Conservation (phyloP, 2,329 filamentous ascomycete genomes). For the Ceratocystis cubensis region DNA sequence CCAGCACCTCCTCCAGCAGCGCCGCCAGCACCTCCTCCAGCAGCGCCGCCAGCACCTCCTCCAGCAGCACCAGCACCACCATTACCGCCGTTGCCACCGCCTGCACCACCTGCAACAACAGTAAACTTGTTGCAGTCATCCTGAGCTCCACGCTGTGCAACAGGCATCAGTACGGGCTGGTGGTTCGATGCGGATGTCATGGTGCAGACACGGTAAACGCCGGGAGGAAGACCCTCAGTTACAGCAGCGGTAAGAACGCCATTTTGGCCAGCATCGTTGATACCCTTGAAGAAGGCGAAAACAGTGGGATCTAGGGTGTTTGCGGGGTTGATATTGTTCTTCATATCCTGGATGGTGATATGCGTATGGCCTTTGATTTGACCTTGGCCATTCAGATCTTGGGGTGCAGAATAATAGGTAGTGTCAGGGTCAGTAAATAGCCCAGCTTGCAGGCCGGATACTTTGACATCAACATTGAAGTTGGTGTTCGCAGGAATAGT, state of each 20-base stretch:
- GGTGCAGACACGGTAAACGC: constrained; percentile 53
- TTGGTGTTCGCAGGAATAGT: constrained; percentile 35
- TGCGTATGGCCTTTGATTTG: constrained; percentile 48
- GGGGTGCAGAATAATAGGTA: constrained; percentile 51
- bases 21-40: constrained; percentile 23
- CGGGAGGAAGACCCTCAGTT: constrained; percentile 44
- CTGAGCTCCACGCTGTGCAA: constrained; percentile 53
- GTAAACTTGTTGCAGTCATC: constrained; percentile 53
- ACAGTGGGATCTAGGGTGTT: constrained; percentile 40
- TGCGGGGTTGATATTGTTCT: constrained; percentile 37
- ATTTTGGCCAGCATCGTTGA: constrained; percentile 46
- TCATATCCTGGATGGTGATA: constrained; percentile 45
- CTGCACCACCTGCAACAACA: constrained; percentile 30
- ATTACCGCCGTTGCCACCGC: constrained; percentile 22
- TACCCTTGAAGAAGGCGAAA: constrained; percentile 55
- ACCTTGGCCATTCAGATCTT: constrained; percentile 37
- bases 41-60: constrained; percentile 19
- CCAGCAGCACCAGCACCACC: constrained; percentile 21
- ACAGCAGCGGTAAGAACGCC: constrained; percentile 43
- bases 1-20: constrained; percentile 17
- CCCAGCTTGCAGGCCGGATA: constrained; percentile 43
- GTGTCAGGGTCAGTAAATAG: constrained; percentile 47
- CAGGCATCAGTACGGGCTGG: constrained; percentile 52
- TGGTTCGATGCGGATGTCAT: constrained; percentile 53
- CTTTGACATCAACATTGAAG: constrained; percentile 43